Percentiles rank a stretch among this genome's conserved stretches.
Evolutionary conservation across 2,329 filamentous ascomycete genomes (phyloP).

Genomic region (Ramularia endophylla): DNA sequence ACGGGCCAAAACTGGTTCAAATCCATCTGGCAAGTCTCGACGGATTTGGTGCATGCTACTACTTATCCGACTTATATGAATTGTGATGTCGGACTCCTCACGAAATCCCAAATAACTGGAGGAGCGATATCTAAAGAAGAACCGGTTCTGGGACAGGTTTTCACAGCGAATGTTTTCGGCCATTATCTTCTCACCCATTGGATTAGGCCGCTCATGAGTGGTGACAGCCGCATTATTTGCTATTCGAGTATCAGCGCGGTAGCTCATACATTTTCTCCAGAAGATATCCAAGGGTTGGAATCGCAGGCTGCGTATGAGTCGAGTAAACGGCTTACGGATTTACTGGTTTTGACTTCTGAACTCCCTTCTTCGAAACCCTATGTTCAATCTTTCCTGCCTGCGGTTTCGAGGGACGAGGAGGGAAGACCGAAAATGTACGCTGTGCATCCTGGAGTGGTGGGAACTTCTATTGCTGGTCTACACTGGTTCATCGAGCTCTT

Average conservation of each 20-base stretch:
- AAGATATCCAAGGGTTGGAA: constrained; percentile 70
- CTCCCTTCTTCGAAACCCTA: constrained; percentile 58
- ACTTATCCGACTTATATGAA: constrained; percentile 78
- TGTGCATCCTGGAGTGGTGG: constrained; percentile 80
- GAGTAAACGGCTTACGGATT: constrained; percentile 79
- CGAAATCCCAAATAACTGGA: constrained; percentile 46
- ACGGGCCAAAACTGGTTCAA: constrained; percentile 64
- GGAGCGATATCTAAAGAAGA: constrained; percentile 32
- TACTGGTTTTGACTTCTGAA: constrained; percentile 67
- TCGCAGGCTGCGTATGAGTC: constrained; percentile 69
- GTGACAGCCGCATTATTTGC: constrained; percentile 70
- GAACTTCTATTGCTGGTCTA: constrained; percentile 73
- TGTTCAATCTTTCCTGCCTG: constrained; percentile 52
- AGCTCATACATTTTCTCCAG: constrained; percentile 49
- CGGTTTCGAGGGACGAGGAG: no score
- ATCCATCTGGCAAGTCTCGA: constrained; percentile 53
- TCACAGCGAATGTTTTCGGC: constrained; percentile 89
- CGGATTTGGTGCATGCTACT: constrained; percentile 59
- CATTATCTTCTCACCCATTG: constrained; percentile 86
- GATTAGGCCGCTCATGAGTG: constrained; percentile 63
- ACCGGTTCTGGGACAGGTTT: constrained; percentile 69
- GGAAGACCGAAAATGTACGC: constrained; percentile 64
- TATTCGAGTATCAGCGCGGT: constrained; percentile 73
- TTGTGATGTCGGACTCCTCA: constrained; percentile 49
- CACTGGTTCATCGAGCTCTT: constrained; percentile 61